Conservation (phyloP, 495 filamentous ascomycete genomes). For the Apiosordaria backusii region DNA sequence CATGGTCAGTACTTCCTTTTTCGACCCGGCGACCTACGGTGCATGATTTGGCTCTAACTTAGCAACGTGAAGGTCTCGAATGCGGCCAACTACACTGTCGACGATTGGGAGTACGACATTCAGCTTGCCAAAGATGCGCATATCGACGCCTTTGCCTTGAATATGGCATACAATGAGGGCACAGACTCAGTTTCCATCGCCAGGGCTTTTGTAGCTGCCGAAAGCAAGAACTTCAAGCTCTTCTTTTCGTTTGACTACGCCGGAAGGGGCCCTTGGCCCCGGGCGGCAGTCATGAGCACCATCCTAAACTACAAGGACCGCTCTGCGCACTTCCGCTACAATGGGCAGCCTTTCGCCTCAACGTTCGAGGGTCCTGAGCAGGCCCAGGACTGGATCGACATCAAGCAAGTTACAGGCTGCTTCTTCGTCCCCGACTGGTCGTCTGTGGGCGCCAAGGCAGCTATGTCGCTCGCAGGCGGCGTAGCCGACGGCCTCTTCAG, state of each 20-base stretch:
- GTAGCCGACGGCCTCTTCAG: constrained; percentile 37
- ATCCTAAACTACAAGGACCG: constrained; percentile 27
- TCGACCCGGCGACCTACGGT: no score
- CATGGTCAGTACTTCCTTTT: constrained; percentile 19
- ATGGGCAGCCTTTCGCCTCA: constrained; percentile 28
- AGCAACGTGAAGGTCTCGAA: constrained; percentile 24
- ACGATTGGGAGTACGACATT: constrained; percentile 36
- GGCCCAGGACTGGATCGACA: constrained; percentile 26
- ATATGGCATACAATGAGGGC: constrained; percentile 33
- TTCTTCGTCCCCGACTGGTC: constrained; percentile 34
- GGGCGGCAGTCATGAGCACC: constrained; percentile 26
- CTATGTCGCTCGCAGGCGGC: constrained; percentile 8
- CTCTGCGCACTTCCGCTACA: constrained; percentile 29
- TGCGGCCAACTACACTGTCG: constrained; percentile 26
- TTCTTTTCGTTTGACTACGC: constrained; percentile 44
- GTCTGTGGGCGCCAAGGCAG: constrained; percentile 21
- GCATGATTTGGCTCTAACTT: not conserved
- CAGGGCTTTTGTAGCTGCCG: constrained; percentile 35
- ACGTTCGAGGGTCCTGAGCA: constrained; percentile 30
- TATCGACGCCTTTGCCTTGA: constrained; percentile 40
- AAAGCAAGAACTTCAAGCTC: constrained; percentile 32
- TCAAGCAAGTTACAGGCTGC: constrained; percentile 29
- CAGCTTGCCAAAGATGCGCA: constrained; percentile 29
- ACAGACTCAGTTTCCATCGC: constrained; percentile 23
- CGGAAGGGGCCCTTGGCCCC: constrained; percentile 25